These are phyloP conservation scores for Cladosporium colombiae DNA, from an alignment of 2,329 filamentous ascomycete species.

Conservation along the genomic window DNA sequence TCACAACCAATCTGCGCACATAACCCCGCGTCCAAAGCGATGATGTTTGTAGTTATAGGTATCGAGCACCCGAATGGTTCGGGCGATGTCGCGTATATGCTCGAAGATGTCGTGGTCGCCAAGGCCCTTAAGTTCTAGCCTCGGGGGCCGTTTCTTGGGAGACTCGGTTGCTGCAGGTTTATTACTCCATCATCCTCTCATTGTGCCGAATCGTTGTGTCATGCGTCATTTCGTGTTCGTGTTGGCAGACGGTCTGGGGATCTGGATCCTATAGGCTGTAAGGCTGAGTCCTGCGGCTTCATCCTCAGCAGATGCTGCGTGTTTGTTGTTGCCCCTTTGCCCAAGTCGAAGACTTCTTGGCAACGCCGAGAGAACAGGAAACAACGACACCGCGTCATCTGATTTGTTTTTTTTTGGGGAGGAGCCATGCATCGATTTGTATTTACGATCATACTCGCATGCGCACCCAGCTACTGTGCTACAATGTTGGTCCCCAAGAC, in stretches of 20 bases:
- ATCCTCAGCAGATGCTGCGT: neutral
- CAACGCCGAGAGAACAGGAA: neutral
- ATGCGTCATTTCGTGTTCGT: conserved; percentile 7
- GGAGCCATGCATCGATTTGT: neutral
- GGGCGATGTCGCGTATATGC: conserved; percentile 16
- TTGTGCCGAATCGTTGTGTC: conserved; percentile 3
- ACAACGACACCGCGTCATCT: neutral
- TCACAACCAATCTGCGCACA: neutral
- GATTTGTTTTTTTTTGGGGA: neutral
- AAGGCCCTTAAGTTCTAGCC: conserved; percentile 14
- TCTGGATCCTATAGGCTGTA: conserved; percentile 4
- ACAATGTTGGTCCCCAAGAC: neutral
- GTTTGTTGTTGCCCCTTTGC: neutral
- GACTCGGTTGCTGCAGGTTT: conserved; percentile 14
- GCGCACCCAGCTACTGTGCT: neutral
- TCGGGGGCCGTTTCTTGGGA: conserved; percentile 6
- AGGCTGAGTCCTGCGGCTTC: conserved; percentile 12
- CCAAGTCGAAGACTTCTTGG: neutral
- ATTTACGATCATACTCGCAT: neutral
- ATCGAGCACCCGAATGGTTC: conserved; percentile 17
- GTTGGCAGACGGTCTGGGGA: neutral
- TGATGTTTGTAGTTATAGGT: conserved; percentile 4
- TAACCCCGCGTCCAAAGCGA: neutral
- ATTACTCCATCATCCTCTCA: conserved; percentile 6
- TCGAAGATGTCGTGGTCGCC: conserved; percentile 15